Evolutionary conservation across 2,329 filamentous ascomycete species (phyloP).

Genomic region (Fusarium neocosmosporiellum): DNA sequence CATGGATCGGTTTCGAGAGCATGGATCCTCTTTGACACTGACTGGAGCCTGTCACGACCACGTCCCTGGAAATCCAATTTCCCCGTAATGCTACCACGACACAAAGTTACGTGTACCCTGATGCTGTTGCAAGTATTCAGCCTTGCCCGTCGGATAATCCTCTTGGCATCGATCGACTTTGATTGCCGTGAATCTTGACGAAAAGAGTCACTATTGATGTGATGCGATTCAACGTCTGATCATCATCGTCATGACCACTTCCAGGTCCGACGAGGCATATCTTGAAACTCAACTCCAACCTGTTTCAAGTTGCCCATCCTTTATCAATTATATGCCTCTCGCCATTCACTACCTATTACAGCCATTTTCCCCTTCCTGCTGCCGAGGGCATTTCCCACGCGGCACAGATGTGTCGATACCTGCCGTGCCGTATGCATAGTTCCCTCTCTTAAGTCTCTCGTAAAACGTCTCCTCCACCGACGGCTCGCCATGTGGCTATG

Average conservation of each 20-base stretch:
- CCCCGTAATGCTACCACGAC: slow-evolving; percentile 12
- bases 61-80: slow-evolving; percentile 38
- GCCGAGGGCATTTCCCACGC: neutral
- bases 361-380: neutral
- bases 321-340: slow-evolving; percentile 6
- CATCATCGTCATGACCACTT: slow-evolving; percentile 25
- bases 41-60: slow-evolving; percentile 39
- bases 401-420: neutral
- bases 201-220: neutral
- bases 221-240: neutral
- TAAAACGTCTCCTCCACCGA: slow-evolving; percentile 14
- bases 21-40: slow-evolving; percentile 24
- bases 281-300: slow-evolving; percentile 33
- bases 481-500: slow-evolving; percentile 20
- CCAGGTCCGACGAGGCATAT: slow-evolving; percentile 30
- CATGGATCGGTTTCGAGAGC: slow-evolving; percentile 32
- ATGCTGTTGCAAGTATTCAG: neutral
- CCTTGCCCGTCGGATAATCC: slow-evolving; percentile 4
- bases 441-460: slow-evolving; percentile 4
- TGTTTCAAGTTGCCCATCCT: slow-evolving; percentile 25
- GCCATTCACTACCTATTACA: slow-evolving; percentile 8
- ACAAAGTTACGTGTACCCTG: neutral
- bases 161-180: slow-evolving; percentile 1
- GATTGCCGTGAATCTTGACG: neutral
- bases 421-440: slow-evolving; percentile 10